A percentile compares a stretch with the other conserved stretches of the same genome.
These are phyloP conservation scores for Cladosporium velox DNA, from an alignment of 2,329 filamentous ascomycete genomes.

Conservation along the genomic window DNA sequence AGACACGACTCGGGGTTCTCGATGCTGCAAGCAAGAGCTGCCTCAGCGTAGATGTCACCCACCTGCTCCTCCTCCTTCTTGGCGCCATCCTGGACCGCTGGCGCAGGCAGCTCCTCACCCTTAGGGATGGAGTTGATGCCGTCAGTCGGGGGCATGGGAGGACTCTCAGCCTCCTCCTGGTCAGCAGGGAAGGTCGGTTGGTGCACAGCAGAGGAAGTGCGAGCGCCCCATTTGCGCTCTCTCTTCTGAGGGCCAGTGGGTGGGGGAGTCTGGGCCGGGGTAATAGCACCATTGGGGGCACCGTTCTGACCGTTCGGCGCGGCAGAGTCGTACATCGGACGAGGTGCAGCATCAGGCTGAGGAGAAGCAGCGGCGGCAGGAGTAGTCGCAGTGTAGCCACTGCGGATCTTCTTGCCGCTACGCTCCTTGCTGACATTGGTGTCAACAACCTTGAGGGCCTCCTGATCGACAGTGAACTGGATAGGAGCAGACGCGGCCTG, in stretches of 20 bases:
- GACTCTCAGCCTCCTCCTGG: conserved; percentile 73
- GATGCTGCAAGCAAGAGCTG: conserved; percentile 90
- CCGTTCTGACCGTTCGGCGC: conserved; percentile 43
- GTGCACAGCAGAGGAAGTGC: conserved; percentile 54
- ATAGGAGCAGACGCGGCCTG: conserved; percentile 96
- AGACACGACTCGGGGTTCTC: conserved; percentile 93
- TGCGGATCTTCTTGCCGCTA: conserved; percentile 67
- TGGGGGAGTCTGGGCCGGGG: conserved; percentile 63
- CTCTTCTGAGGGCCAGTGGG: conserved; percentile 55
- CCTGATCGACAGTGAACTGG: conserved; percentile 98
- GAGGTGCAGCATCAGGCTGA: conserved; percentile 52
- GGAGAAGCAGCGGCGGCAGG: conserved; percentile 41
- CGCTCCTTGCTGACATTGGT: conserved; percentile 67
- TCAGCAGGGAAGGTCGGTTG: conserved; percentile 75
- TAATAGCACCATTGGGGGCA: conserved; percentile 27
- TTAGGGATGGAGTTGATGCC: conserved; percentile 59
- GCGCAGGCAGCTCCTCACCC: conserved; percentile 65
- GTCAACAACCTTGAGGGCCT: conserved; percentile 85
- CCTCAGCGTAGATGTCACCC: conserved; percentile 92
- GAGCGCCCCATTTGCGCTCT: conserved; percentile 34
- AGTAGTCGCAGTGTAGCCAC: conserved; percentile 36
- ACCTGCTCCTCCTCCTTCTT: conserved; percentile 80
- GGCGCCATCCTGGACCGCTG: conserved; percentile 50
- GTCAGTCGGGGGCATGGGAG: conserved; percentile 74
- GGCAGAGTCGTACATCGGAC: conserved; percentile 66